Base-by-base conservation (phyloP, 1,139 yeast species). In the Hansenula lynferdii region DNA sequence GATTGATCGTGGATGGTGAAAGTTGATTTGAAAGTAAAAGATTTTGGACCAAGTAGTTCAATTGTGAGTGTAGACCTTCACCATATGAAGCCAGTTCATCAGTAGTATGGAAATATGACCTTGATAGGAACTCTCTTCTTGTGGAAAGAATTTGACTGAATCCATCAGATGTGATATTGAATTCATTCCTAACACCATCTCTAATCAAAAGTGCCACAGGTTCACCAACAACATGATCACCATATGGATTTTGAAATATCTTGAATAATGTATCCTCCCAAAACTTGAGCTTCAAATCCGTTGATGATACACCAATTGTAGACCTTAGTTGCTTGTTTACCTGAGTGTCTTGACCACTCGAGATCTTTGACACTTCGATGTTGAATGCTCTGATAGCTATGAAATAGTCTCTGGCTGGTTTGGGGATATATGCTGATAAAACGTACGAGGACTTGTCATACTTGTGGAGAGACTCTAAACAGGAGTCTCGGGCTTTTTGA, bases 31-130 rank as follows among this genome's bases (percentile, higher is more conserved):
- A 76, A 32, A 81, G 64, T 22, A 84, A 56, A 15, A 79, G 60
- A 10, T 80, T 82, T 50, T 83, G 89, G 1, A 78, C 67, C 12
- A 80, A 60, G 50, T 86, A 86, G 50, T 80, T 80, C 50, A 84
- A 63, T 55, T 85, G 94, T 0, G 95, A 83, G 49, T 73, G 74
- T 0, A 85, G 77, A 1, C 94, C 94, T 57, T 86, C 95, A 2
- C 95, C 95, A 52, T 76, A 81, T 1, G 87, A 74, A 42, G 90
- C 84, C 44, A 86, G 70, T 30, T 75, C 78, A 36, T 80, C 79
- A 1, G 72, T 56, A 11, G 68, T 65, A 11, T 69, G 60, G 47
- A 85, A 80, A 23, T 70, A 66, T 8, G 67, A 67, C 33, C 67
- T 64, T 23, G 66, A 64, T 31, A 78, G 58, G 46, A 75, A 75